Evolutionary conservation across 768 basidiomycete genomes (phyloP).

Genomic region (Serendipita sp.): DNA sequence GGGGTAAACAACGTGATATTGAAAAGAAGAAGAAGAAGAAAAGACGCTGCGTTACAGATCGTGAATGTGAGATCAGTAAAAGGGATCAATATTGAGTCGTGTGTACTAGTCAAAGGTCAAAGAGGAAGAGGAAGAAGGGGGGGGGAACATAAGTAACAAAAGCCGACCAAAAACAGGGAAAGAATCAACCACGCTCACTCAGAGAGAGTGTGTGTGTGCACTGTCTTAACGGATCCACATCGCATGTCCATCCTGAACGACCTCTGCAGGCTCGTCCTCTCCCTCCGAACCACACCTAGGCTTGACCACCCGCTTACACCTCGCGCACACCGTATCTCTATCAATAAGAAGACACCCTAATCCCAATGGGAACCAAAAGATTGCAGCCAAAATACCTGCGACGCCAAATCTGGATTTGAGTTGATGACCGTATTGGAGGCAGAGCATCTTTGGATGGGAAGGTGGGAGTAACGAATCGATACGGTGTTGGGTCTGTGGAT

Average conservation of each 20-base stretch:
- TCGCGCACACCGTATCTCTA: background rate
- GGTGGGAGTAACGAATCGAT: conserved; percentile 54
- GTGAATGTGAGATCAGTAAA: no score
- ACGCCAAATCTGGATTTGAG: conserved; percentile 43
- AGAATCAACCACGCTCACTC: background rate
- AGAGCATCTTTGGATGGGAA: conserved; percentile 64
- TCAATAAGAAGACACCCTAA: conserved; percentile 48
- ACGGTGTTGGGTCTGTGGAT: conserved; percentile 41
- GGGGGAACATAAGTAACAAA: background rate
- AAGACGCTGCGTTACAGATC: background rate
- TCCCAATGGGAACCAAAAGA: conserved; percentile 78
- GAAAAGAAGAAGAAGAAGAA: background rate
- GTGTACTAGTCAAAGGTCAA: background rate
- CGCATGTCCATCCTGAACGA: no score
- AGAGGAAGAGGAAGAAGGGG: background rate
- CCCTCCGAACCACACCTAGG: background rate
- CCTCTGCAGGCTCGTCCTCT: no score
- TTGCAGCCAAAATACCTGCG: conserved; percentile 59
- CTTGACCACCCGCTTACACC: background rate
- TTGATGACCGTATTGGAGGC: conserved; percentile 63
- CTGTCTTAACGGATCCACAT: no score
- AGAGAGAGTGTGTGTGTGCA: no score
- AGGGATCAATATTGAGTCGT: no score
- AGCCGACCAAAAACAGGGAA: background rate
- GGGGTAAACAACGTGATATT: background rate